Percentiles rank a stretch among this genome's conserved stretches.
Evolutionary conservation across 2,329 filamentous ascomycete species (phyloP).

Genomic region (Nannizzia gypsea): DNA sequence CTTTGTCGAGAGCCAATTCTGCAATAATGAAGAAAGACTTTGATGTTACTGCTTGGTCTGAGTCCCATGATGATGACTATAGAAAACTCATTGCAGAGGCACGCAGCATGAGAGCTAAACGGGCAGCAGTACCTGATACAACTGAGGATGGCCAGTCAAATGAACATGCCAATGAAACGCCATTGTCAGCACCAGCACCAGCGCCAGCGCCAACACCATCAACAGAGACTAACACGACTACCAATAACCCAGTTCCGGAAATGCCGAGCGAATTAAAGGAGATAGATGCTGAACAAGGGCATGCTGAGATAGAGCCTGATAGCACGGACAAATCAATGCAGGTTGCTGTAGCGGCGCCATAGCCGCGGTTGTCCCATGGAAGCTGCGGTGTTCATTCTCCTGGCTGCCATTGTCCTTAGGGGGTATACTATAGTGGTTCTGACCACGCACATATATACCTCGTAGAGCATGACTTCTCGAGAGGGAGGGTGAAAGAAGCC

Average conservation of each 20-base stretch:
- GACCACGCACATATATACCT: background rate
- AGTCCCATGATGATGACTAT: conserved; percentile 62
- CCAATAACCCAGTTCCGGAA: background rate
- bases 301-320: background rate
- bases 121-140: background rate
- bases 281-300: background rate
- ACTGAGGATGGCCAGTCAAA: background rate
- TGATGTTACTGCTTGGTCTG: conserved; percentile 64
- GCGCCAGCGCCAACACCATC: background rate
- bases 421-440: background rate
- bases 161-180: conserved; percentile 15
- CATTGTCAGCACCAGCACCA: background rate
- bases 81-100: conserved; percentile 68
- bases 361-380: background rate
- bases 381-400: no score
- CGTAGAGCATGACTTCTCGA: background rate
- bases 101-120: conserved; percentile 23
- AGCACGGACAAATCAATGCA: background rate
- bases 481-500: background rate
- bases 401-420: background rate
- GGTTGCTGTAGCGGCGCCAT: background rate
- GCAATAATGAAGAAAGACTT: conserved; percentile 79
- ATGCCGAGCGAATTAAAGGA: no score
- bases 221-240: background rate
- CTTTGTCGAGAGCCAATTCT: conserved; percentile 15